A percentile compares a stretch with the other conserved stretches of the same genome.
Conservation (phyloP, 306 rosid species). For the Pterocarpus macrocarpus region DNA sequence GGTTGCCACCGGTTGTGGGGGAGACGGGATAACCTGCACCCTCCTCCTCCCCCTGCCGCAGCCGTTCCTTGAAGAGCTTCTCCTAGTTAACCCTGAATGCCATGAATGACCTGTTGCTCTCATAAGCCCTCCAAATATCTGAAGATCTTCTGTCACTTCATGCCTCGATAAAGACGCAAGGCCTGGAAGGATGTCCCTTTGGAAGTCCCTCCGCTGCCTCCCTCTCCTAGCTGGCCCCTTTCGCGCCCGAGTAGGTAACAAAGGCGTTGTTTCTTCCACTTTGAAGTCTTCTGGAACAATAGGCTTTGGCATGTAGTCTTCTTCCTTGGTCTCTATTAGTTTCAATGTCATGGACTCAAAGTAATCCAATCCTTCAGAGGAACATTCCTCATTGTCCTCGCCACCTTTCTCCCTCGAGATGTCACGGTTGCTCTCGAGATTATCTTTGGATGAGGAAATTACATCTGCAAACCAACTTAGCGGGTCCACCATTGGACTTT, state of each 20-base stretch:
- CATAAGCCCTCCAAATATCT: conserved; percentile 94
- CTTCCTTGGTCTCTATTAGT: conserved; percentile 71
- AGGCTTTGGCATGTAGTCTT: conserved; percentile 95
- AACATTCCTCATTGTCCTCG: conserved; percentile 49
- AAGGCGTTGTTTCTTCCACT: conserved; percentile 66
- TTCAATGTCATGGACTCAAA: conserved; percentile 86
- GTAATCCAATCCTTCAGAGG: conserved; percentile 66
- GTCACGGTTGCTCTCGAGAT: conserved; percentile 52
- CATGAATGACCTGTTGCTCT: conserved; percentile 86
- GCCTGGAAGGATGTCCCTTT: conserved; percentile 96
- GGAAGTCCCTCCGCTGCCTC: conserved; percentile 96
- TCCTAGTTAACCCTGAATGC: conserved; percentile 84
- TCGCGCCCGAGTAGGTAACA: conserved; percentile 66
- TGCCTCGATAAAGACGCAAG: conserved; percentile 88
- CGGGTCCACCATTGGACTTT: conserved; percentile 56
- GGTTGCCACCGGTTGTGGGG: conserved; percentile 52
- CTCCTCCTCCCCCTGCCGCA: conserved; percentile 85
- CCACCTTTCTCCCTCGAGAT: conserved; percentile 48
- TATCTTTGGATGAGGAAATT: conserved; percentile 58
- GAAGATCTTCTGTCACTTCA: conserved; percentile 98
- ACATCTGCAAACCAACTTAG: conserved; percentile 85
- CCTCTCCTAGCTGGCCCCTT: conserved; percentile 92
- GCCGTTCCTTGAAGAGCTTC: conserved; percentile 82
- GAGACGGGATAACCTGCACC: conserved; percentile 60
- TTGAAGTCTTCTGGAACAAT: conserved; percentile 77